Evolutionary conservation across 306 rosid species (phyloP).

Genomic region (Lagenaria siceraria): DNA sequence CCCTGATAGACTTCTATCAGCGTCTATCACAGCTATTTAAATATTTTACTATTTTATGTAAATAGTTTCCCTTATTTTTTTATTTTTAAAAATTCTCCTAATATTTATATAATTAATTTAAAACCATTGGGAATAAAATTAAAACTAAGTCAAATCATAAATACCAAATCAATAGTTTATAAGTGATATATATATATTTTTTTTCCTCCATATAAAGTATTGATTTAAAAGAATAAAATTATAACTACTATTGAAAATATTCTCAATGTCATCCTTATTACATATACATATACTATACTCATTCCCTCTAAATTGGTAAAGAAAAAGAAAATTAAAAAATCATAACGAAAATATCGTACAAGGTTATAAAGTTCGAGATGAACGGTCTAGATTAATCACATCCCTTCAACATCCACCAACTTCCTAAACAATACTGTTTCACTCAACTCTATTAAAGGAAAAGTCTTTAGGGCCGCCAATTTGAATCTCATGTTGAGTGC

Average conservation of each 20-base stretch:
- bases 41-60: too few species aligned
- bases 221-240: background rate
- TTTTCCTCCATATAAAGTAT: too few species aligned
- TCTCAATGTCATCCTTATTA: background rate
- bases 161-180: too few species aligned
- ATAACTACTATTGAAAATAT: background rate
- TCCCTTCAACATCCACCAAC: background rate
- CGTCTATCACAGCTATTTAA: too few species aligned
- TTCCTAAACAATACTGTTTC: background rate
- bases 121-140: too few species aligned
- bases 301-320: background rate
- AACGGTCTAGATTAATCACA: background rate
- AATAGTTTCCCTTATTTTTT: too few species aligned
- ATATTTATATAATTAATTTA: too few species aligned
- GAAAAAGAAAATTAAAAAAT: background rate
- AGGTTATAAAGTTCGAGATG: background rate
- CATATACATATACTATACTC: background rate
- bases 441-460: conserved; percentile 35
- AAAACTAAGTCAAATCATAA: too few species aligned
- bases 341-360: background rate
- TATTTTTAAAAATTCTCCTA: too few species aligned
- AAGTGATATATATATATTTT: too few species aligned
- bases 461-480: conserved; percentile 34
- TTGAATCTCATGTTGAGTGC: conserved; percentile 11
- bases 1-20: too few species aligned